phyloP scores from a whole-genome alignment of 2,329 filamentous ascomycete genomes.

The Aspergillus tamarii region DNA sequence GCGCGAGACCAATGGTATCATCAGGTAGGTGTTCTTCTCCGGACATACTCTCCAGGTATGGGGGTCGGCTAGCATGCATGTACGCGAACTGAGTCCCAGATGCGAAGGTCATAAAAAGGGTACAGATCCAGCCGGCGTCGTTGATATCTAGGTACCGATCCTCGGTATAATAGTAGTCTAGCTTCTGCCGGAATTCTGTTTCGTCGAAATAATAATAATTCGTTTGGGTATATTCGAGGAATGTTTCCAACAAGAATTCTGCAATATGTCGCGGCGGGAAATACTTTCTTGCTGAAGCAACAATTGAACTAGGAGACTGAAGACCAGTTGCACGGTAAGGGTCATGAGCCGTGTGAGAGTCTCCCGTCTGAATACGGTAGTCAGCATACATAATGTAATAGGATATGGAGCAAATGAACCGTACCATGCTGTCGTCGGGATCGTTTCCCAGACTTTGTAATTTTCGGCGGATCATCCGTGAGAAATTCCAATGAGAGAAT shows the following conservation, averaged over 20 bases:
- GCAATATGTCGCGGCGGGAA: slow-evolving; percentile 38
- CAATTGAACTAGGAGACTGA: slow-evolving; percentile 30
- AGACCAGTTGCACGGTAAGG: slow-evolving; percentile 37
- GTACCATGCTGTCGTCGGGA: slow-evolving; percentile 3
- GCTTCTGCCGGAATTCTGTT: slow-evolving; percentile 29
- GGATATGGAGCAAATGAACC: background rate
- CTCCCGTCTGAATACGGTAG: slow-evolving; percentile 8
- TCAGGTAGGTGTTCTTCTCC: slow-evolving; percentile 36
- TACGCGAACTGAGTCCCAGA: slow-evolving; percentile 43
- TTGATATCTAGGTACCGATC: slow-evolving; percentile 24
- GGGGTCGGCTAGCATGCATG: slow-evolving; percentile 27
- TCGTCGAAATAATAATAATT: slow-evolving; percentile 42
- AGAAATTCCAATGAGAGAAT: slow-evolving; percentile 43
- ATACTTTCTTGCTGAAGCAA: slow-evolving; percentile 29
- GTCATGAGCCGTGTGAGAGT: slow-evolving; percentile 26
- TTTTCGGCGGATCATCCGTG: slow-evolving; percentile 34
- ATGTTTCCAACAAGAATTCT: slow-evolving; percentile 36
- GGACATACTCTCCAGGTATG: slow-evolving; percentile 1
- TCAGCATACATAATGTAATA: background rate
- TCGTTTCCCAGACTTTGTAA: slow-evolving; percentile 27
- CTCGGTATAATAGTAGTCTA: slow-evolving; percentile 32
- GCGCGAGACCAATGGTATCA: slow-evolving; percentile 53
- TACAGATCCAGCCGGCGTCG: slow-evolving; percentile 35
- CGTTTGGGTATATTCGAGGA: slow-evolving; percentile 36
- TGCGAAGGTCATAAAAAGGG: slow-evolving; percentile 39